Evolutionary conservation across 2,329 filamentous ascomycete genomes (phyloP), one percentile per base, ranked within the genome.

Genomic region (Cordyceps fumosorosea): DNA sequence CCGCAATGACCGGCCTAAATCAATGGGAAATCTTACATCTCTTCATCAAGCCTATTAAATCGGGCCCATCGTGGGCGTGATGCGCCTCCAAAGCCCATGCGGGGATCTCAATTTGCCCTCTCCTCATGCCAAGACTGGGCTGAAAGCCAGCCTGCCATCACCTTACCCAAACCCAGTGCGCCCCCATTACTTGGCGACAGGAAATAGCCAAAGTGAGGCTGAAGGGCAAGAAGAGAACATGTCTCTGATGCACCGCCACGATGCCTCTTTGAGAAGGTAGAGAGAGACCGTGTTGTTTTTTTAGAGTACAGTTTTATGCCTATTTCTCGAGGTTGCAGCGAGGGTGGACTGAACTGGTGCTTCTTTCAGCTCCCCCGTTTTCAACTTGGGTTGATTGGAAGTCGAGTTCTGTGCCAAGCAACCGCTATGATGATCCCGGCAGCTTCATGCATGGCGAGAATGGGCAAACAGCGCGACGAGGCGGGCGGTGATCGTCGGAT

Each of bases 301-400:
- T 42, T 44, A 32, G 22, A 32, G 22, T 52, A 44, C 24, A 34
- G 56, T 3, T 12, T 50, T 59, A 58, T 59, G 56, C 56, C 52
- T 52, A 52, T 59, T 37, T 32, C 10, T 24, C 51, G 22, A 26
- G 47, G 56, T 59, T 59, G 56, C 56, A 59, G 52, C 12, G 56
- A 24, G 22, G 47, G 56, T 59, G 56, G 56, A 32, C 56, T 59
- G 26, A 18, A 29, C 29, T 7, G 29, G 29, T 52, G 14, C 10
- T 52, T n/a, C 44, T 59, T 44, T 58, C 56, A 59, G 56, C 48
- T 59, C 56, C 56, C 56, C 56, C 20, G n/a, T 34, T 26, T 2
- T 5, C 18, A 32, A 48, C n/a, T n/a, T 34, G 56, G 18, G 16
- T 42, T 51, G 18, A 51, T 32, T 52, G 56, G 34, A 59, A 59